Percentiles rank a stretch among this genome's conserved stretches.
Conservation (phyloP, 2,329 filamentous ascomycete species). For the Pseudogymnoascus sp. region DNA sequence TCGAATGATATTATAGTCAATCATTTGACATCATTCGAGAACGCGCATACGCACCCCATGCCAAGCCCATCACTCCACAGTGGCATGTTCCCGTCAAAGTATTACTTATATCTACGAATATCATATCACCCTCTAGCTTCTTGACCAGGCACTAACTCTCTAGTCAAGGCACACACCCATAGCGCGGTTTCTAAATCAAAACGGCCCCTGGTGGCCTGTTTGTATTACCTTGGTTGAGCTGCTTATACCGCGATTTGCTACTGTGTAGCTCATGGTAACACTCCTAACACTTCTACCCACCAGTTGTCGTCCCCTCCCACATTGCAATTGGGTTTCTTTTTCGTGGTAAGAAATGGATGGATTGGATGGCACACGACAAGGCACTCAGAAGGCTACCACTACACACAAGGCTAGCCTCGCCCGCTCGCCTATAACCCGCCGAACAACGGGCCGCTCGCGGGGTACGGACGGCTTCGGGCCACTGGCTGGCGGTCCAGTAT, state of each 20-base stretch:
- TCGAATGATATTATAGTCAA: too few relatives aligned
- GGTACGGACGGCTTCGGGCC: too few relatives aligned
- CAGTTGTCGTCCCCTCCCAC: too few relatives aligned
- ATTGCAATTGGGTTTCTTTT: neutral
- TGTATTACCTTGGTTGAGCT: neutral
- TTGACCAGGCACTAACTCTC: neutral
- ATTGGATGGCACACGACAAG: neutral
- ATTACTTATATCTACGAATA: neutral
- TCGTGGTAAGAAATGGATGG: neutral
- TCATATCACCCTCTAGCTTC: neutral
- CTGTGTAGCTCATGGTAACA: neutral
- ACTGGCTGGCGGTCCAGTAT: too few relatives aligned
- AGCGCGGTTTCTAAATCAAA: neutral
- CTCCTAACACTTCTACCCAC: neutral
- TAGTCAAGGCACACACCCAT: neutral
- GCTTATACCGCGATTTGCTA: neutral
- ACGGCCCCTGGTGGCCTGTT: neutral
- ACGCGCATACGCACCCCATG: too few relatives aligned
- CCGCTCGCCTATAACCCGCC: too few relatives aligned
- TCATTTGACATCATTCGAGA: too few relatives aligned
- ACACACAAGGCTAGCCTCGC: neutral
- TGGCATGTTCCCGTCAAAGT: too few relatives aligned
- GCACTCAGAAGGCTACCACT: neutral
- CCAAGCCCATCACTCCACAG: too few relatives aligned
- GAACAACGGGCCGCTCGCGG: too few relatives aligned